Base-by-base conservation (phyloP, 306 rosid species). In the Casuarina glauca region DNA sequence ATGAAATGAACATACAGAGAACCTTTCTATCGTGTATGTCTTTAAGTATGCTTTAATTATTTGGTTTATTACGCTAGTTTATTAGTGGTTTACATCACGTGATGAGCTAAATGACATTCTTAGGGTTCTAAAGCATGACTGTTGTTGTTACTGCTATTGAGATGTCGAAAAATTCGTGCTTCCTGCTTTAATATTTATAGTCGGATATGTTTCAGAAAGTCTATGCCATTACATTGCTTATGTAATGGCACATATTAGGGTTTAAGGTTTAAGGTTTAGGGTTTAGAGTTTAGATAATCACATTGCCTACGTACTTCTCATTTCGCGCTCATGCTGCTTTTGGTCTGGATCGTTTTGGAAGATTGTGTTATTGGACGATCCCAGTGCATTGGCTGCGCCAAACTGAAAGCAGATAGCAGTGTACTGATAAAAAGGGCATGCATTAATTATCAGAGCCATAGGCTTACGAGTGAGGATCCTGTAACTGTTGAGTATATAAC, bases 391-490 rank as follows among this genome's bases (percentile, higher is more conserved):
- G 41, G 89, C 91, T 85, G 89, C 67, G 89, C 91, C 36, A 89
- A 89, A 69, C 86, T 88, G 41, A 88, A 88, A 77, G 90, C 88
- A 16, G 89, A 88, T 86, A 89, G 89, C 13, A 86, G 88, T 48
- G 91, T 88, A 39, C 54, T 86, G 77, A 86, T 88, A 71, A 88
- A 88, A 78, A 82, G 75, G 76, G 91, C 91, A 10, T 78, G 91
- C 9, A 86, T 88, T 54, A 87, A 88, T 45, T 88, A 89, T 76
- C 89, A 88, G 68, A 85, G 91, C 80, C 91, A 88, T 39, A 83
- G 87, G 74, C 91, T 88, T 61, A 88, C 91, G 4, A 87, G 85
- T 45, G 91, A 85, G 82, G 91, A 88, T 73, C 89, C 91, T 6
- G 91, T 79, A 35, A 88, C 91, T 0, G 91, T 85, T 3, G 91